Evolutionary conservation across 108 stramenopile genomes (phyloP), one percentile per base, ranked within the genome.

Genomic region (Skeletonema tropicum): DNA sequence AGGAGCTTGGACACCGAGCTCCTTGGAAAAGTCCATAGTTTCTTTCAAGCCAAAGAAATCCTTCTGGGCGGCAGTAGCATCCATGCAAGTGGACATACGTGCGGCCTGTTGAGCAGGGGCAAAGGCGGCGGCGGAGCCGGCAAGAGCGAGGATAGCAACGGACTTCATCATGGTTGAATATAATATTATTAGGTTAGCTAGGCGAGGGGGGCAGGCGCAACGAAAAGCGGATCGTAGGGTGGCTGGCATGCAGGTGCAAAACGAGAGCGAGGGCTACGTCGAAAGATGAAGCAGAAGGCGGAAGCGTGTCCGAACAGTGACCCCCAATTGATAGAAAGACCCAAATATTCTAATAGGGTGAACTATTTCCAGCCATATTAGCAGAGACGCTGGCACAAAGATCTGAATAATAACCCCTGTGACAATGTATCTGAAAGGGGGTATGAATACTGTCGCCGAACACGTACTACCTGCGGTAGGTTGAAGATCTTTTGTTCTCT

Each of bases 1-100:
- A 33, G 96, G 96, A 30, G 88, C 73, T 71, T 94, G 92, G 5
- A 85, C 92, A 33, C 96, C 96, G 66, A 97, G 83, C 64, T 95
- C 94, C 55, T 83, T 71, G 64, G 91, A 91, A 77, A 96, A 92
- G 23, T 73, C 52, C 23, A 55, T 5, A 0, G 6, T 25, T 55
- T 11, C 52, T 55, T 55, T 55, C 15, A 55, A n/a, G 19, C 52
- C 52, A 10, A 55, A 55, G 52, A 55, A 55, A 11, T 55, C 52
- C 52, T 23, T 55, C 7, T 55, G 52, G 21, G 52, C 52, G 21
- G 52, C 73, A 23, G 52, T 55, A 17, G 80, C 80, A 57, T 29
- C 38, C 55, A 74, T 31, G 8, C 66, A 13, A 29, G 77, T 67
- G 30, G 77, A 33, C 25, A 74, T 70, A 58, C 57, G 38, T 49